phyloP scores from a whole-genome alignment of 164 flowering plant species.

The Liriodendron chinense region DNA sequence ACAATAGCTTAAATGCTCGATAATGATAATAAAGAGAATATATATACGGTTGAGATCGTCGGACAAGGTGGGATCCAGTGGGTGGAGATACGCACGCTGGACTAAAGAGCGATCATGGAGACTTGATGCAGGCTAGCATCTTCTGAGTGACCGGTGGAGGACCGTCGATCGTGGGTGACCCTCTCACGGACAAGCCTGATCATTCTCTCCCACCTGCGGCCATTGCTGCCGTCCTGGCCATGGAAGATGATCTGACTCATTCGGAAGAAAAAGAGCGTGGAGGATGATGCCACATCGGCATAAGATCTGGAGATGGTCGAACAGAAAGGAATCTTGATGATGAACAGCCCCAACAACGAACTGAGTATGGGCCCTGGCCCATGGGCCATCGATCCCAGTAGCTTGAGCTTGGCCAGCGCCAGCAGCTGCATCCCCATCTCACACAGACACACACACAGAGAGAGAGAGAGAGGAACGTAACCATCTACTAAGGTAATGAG shows the following conservation, averaged over 20 bases:
- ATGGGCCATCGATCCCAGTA: conserved; percentile 11
- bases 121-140: conserved; percentile 14
- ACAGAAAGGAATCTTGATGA: conserved; percentile 7
- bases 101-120: conserved; percentile 18
- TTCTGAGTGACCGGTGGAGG: not conserved
- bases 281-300: not conserved
- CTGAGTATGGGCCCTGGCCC: not conserved
- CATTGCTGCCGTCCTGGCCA: not conserved
- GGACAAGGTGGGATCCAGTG: no score
- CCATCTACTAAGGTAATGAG: no score
- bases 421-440: no score
- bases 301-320: not conserved
- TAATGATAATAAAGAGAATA: no score
- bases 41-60: no score
- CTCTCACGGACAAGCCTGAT: conserved; percentile 17
- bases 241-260: conserved; percentile 12
- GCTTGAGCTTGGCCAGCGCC: conserved; percentile 11
- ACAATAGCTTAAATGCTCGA: no score
- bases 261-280: conserved; percentile 7
- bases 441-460: no score
- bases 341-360: conserved; percentile 10
- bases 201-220: conserved; percentile 22
- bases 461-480: no score
- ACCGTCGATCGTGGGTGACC: not conserved
- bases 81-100: no score